Conservation (phyloP, 176 grass and related monocot genomes). For the Bonia amplexicaulis region DNA sequence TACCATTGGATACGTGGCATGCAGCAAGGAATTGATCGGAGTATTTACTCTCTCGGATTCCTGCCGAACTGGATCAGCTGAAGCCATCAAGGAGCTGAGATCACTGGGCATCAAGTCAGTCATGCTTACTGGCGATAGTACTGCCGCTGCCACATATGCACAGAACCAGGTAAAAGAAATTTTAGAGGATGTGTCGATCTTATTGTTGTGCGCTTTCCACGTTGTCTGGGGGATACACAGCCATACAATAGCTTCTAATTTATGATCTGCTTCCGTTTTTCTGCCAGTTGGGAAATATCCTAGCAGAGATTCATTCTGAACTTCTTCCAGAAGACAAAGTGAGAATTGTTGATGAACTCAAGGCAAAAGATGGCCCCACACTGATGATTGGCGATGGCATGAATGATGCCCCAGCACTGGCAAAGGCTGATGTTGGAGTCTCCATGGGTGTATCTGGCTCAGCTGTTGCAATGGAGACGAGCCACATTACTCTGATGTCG, state of each 20-base stretch:
- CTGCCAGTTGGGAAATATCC: constrained; percentile 59
- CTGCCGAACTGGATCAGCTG: constrained; percentile 73
- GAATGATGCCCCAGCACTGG: constrained; percentile 92
- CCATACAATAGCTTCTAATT: background rate
- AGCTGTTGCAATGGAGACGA: constrained; percentile 86
- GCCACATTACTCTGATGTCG: constrained; percentile 94
- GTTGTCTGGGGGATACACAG: background rate
- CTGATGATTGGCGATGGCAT: constrained; percentile 96
- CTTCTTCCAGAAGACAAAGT: constrained; percentile 93
- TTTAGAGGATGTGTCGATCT: background rate
- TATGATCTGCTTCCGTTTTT: background rate
- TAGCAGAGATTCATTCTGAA: constrained; percentile 68
- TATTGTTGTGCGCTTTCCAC: background rate
- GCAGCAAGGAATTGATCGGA: constrained; percentile 52
- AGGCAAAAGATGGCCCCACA: constrained; percentile 53
- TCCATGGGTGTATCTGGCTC: constrained; percentile 98
- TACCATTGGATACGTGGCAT: constrained; percentile 60
- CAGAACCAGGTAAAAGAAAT: constrained; percentile 72
- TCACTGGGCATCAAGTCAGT: constrained; percentile 75
- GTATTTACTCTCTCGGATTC: constrained; percentile 81
- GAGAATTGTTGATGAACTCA: constrained; percentile 65
- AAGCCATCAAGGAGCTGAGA: constrained; percentile 72
- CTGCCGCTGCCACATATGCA: constrained; percentile 54
- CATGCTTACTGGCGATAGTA: constrained; percentile 94
- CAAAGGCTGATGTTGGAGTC: constrained; percentile 80